These are phyloP conservation scores for Leishmania martiniquensis DNA, from an alignment of 208 protist species.

Conservation along the genomic window DNA sequence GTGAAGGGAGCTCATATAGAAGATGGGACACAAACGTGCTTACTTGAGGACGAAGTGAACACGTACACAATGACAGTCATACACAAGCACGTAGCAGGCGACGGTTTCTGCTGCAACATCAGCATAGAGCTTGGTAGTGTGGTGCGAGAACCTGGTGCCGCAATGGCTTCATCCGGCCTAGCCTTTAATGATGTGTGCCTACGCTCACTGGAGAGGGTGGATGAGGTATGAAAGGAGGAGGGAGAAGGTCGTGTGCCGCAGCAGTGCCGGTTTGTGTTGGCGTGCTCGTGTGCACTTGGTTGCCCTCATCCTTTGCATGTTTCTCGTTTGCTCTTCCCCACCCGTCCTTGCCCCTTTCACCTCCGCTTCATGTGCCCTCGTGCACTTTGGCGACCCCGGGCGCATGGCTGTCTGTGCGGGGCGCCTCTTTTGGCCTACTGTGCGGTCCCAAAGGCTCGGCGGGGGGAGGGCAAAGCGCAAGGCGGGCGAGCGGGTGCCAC, in stretches of 20 bases:
- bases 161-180: not conserved
- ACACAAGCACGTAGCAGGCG: not conserved
- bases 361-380: not conserved
- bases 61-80: not conserved
- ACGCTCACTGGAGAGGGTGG: not conserved
- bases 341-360: not conserved
- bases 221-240: not conserved
- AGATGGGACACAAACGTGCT: not conserved
- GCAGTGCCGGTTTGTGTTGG: not conserved
- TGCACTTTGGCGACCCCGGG: not conserved
- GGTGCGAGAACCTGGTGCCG: not conserved
- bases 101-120: not conserved
- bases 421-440: not conserved
- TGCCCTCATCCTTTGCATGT: not conserved
- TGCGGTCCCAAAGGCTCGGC: not conserved
- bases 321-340: not conserved
- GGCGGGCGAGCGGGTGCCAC: not conserved
- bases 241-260: not conserved
- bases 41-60: not conserved
- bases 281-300: not conserved
- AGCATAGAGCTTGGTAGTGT: constrained; percentile 2
- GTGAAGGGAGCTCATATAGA: not conserved
- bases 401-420: not conserved
- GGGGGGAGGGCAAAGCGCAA: not conserved
- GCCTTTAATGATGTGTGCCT: not conserved